A percentile compares a stretch with the other conserved stretches of the same genome.
Conservation (phyloP, 768 basidiomycete species). For the Tulasnella sp. region DNA sequence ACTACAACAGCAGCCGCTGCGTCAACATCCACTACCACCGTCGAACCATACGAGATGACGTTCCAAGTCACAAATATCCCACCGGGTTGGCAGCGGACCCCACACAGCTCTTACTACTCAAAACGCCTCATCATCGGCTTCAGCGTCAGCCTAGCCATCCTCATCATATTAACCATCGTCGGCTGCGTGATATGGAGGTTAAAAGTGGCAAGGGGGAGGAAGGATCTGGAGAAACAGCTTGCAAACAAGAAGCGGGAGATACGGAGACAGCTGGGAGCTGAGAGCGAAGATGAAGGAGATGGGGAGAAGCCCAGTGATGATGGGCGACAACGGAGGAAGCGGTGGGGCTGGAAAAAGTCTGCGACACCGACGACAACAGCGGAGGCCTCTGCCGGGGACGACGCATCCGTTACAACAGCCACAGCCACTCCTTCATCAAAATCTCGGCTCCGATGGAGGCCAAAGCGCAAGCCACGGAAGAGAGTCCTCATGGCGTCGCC, state of each 20-base stretch:
- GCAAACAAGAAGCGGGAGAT: background rate
- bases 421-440: no score
- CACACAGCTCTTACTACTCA: background rate
- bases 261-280: no score
- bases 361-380: background rate
- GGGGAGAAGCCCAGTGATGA: background rate
- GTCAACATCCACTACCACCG: background rate
- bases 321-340: no score
- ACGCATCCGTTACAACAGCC: background rate
- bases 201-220: background rate
- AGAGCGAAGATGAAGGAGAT: background rate
- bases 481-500: no score
- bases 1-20: background rate
- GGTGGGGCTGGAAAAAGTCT: no score
- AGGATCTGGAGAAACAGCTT: background rate
- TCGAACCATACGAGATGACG: background rate
- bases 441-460: no score
- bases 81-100: background rate
- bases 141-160: background rate
- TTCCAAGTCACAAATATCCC: conserved; percentile 6
- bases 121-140: conserved; percentile 13
- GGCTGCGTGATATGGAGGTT: conserved; percentile 11
- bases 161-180: conserved; percentile 11
- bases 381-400: background rate
- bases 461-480: no score